Base-by-base conservation (phyloP, 441 rosid genomes). In the Pelargonium exstipulatum region DNA sequence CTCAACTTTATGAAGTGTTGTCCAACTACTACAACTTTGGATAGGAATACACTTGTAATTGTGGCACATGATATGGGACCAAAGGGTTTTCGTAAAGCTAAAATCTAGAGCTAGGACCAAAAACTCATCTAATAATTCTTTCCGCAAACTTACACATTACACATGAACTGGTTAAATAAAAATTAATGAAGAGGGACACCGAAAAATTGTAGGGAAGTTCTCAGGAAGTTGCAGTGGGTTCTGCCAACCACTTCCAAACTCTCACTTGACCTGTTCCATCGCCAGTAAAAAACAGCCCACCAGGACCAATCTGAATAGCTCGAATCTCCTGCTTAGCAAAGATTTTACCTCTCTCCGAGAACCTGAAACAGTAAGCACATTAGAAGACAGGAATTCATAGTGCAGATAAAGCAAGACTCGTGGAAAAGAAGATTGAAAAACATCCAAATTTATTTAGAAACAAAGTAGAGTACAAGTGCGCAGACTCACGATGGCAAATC, bases 401-500 rank as follows among this genome's bases (percentile, higher is more conserved):
- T 40, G 4, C 45, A 40, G 45, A 5, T 12, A 17, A 9, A 7
- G 16, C 45, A 71, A 72, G 8, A 5, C 65, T 9, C 0, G 17
- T 37, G n/a, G 24, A 5, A 14, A 57, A 46, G 40, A 58, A 43
- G n/a, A 6, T 48, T 22, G 35, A 24, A n/a, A 9, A 17, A 26
- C 26, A 9, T 16, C 61, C 58, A 49, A 18, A 29, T 16, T 17
- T 26, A 17, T 5, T 40, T 4, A 53, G 16, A 53, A 53, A 53
- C 22, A 16, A 16, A 53, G 7, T 14, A 16, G 18, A 55, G 12
- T 3, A 16, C 5, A 14, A 16, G 60, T 7, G 29, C 12, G 10
- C 62, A 75, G 69, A 81, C 99, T 92, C 80, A 95, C 99, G 99
- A 89, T 64, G 99, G 99, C 64, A 95, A 74, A 85, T 95, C 97